Percentiles rank a stretch among this genome's conserved stretches.
Evolutionary conservation across 192 early-diverging fungal species (phyloP).

Genomic region (Glomus cerebriforme): DNA sequence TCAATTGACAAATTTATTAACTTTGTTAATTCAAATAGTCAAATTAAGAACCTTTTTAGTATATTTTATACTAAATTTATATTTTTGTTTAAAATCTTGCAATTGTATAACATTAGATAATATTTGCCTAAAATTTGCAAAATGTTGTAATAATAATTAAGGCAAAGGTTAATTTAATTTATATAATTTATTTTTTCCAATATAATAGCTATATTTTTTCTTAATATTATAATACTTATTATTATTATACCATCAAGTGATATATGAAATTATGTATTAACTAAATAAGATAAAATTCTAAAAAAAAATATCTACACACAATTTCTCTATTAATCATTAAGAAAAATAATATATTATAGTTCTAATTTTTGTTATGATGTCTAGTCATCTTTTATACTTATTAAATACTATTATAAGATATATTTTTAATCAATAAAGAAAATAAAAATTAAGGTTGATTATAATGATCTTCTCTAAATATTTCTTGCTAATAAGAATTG

Average conservation of each 20-base stretch:
- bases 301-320: not conserved
- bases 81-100: conserved; percentile 1
- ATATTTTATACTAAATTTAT: not conserved
- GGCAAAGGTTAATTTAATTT: not conserved
- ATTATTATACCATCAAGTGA: not conserved
- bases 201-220: not conserved
- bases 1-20: not conserved
- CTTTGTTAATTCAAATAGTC: not conserved
- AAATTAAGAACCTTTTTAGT: not conserved
- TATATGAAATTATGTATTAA: not conserved
- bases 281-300: not conserved
- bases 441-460: not conserved
- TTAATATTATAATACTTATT: not conserved
- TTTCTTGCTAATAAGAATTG: not conserved
- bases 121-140: not conserved
- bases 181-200: not conserved
- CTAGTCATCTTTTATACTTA: not conserved
- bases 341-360: not conserved
- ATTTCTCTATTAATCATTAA: not conserved
- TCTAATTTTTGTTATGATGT: not conserved
- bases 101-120: not conserved
- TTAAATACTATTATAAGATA: not conserved
- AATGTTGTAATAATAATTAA: not conserved
- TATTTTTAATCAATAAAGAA: not conserved
- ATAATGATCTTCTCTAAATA: not conserved